Conservation (phyloP, 2,329 filamentous ascomycete genomes). For the Colletotrichum zoysiae region DNA sequence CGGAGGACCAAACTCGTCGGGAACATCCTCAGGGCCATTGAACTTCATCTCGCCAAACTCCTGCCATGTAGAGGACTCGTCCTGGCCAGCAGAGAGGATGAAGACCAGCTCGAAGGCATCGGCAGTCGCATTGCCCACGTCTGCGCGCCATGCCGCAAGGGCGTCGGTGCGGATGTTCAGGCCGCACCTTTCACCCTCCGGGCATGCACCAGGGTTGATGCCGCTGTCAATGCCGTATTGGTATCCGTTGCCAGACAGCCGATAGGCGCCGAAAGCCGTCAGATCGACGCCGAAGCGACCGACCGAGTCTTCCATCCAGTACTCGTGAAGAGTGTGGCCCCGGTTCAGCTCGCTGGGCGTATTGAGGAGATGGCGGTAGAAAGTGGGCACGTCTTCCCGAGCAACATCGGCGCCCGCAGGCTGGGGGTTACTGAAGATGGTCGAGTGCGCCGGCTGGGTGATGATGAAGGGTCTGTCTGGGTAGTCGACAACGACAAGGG, state of each 20-base stretch:
- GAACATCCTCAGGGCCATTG: constrained; percentile 59
- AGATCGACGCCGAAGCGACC: constrained; percentile 66
- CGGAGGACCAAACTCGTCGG: constrained; percentile 63
- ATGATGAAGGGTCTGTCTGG: constrained; percentile 62
- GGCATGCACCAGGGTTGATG: constrained; percentile 63
- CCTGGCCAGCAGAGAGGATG: constrained; percentile 66
- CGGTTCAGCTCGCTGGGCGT: constrained; percentile 61
- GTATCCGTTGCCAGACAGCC: constrained; percentile 60
- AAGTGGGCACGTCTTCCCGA: constrained; percentile 61
- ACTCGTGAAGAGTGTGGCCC: constrained; percentile 67
- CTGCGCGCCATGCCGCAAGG: constrained; percentile 61
- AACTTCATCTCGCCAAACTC: constrained; percentile 69
- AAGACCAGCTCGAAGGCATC: constrained; percentile 64
- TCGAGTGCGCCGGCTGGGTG: constrained; percentile 58
- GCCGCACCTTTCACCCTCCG: constrained; percentile 56
- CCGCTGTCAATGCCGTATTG: constrained; percentile 64
- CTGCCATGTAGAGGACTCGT: constrained; percentile 68
- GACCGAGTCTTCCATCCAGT: constrained; percentile 69
- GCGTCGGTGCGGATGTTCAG: constrained; percentile 63
- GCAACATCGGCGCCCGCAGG: constrained; percentile 51
- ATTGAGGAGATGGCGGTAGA: constrained; percentile 65
- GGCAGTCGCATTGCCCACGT: constrained; percentile 64
- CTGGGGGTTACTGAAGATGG: constrained; percentile 64
- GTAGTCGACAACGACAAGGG: constrained; percentile 66
- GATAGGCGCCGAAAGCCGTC: constrained; percentile 65